Base-by-base conservation (phyloP, 495 filamentous ascomycete genomes). In the Monascus purpureus region DNA sequence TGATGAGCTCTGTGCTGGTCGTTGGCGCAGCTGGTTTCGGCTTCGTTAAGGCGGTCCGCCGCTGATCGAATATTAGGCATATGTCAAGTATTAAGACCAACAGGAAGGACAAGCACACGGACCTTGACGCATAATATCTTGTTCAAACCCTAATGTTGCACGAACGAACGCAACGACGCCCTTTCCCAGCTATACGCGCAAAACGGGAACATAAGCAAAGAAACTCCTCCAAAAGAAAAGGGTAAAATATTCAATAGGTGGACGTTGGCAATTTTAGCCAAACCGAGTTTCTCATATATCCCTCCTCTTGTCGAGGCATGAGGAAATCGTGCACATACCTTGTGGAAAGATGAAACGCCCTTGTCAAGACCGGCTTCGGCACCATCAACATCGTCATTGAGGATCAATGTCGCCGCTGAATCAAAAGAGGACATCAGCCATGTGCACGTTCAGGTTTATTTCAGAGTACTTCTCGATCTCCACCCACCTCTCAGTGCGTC, bases 351-450 rank as follows among this genome's bases (percentile, higher is more conserved):
- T n/a, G 90, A 96, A 28, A 67, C 58, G 12, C 79, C 76, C 41
- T 73, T 67, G 17, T 68, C 69, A 12, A 96, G 65, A 22, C 69
- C 71, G 37, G 59, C 66, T 53, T 95, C 88, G 2, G 90, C 90
- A 18, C 71, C 75, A 25, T 83, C 82, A 35, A 96, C 79, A 55
- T 95, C 87, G 55, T 97, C 90, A 48, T 90, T 82, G 64, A 97
- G 84, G 45, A 97, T 88, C 19, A 78, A 53, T 37, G 57, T 70
- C 24, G 56, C 59, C 27, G 69, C 70, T 70, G 20, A 35, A 40
- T 39, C 17, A 8, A 24, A 31, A 19, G 11, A 28, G 18, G 22
- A 30, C 17, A 38, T 31, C 28, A 35, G 28, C 22, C 20, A 22
- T 22, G 4, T 4, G 9, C 9, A 9, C 20, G 20, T 22, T n/a